Conservation (phyloP, 768 basidiomycete species). For the Amanita subjunquillea region DNA sequence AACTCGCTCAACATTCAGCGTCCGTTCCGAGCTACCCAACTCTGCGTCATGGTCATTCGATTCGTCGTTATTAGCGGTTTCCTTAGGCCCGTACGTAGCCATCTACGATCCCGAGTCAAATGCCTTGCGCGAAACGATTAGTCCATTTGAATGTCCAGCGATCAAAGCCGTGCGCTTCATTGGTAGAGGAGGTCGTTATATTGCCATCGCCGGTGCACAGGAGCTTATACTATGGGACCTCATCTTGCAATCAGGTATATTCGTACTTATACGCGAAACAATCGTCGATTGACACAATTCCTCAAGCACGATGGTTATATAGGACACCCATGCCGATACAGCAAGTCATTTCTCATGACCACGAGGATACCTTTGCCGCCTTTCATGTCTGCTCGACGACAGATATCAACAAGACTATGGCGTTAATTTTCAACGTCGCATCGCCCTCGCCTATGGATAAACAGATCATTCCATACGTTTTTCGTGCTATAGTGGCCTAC, state of each 20-base stretch:
- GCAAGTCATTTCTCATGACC: background rate
- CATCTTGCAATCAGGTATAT: conserved; percentile 48
- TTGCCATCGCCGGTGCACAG: conserved; percentile 40
- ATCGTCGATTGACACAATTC: background rate
- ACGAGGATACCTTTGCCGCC: conserved; percentile 47
- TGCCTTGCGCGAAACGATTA: conserved; percentile 47
- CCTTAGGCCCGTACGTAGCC: conserved; percentile 54
- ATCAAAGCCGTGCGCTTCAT: conserved; percentile 50
- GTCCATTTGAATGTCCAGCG: conserved; percentile 39
- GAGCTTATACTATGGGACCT: conserved; percentile 69
- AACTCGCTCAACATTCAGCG: conserved; percentile 60
- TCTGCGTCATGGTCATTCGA: conserved; percentile 76
- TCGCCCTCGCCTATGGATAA: conserved; percentile 35
- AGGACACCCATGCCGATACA: conserved; percentile 1
- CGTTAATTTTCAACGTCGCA: conserved; percentile 37
- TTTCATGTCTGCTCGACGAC: conserved; percentile 26
- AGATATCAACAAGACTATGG: conserved; percentile 23
- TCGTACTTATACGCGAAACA: background rate
- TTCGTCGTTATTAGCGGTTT: conserved; percentile 73
- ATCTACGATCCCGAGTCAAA: conserved; percentile 67
- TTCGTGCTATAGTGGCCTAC: conserved; percentile 38
- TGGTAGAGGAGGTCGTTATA: conserved; percentile 59
- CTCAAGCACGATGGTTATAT: conserved; percentile 1
- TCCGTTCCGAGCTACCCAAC: conserved; percentile 57
- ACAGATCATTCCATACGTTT: conserved; percentile 47